Evolutionary conservation across 2,329 filamentous ascomycete species (phyloP).

Genomic region (Chrysoporthe cubensis): DNA sequence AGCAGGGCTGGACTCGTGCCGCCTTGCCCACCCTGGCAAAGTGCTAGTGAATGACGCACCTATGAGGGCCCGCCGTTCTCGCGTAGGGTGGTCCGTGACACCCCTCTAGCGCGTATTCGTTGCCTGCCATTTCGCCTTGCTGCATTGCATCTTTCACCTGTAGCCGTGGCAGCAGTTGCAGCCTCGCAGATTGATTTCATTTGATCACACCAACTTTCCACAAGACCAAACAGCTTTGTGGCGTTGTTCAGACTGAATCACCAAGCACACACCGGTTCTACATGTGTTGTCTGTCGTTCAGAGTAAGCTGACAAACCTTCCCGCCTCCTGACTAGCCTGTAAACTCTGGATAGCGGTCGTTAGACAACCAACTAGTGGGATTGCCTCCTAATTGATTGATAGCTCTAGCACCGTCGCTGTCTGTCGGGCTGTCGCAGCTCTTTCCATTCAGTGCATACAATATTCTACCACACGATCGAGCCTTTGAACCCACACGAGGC

Average conservation of each 20-base stretch:
- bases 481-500: neutral
- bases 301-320: neutral
- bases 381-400: neutral
- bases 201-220: neutral
- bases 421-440: neutral
- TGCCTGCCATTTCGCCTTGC: neutral
- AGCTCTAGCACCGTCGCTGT: neutral
- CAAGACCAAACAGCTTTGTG: neutral
- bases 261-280: neutral
- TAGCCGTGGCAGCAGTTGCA: conserved; percentile 5
- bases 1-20: neutral
- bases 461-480: neutral
- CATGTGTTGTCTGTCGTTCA: neutral
- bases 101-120: conserved; percentile 8
- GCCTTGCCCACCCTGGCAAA: neutral
- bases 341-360: neutral
- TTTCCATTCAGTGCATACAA: neutral
- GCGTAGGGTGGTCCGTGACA: conserved; percentile 5
- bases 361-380: neutral
- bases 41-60: conserved; percentile 6
- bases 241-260: neutral
- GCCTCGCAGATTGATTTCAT: conserved; percentile 7
- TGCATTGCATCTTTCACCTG: conserved; percentile 10
- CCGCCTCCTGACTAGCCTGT: neutral
- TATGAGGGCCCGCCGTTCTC: conserved; percentile 3